These are phyloP conservation scores for Marsdenia floribunda DNA, from an alignment of 257 asterid genomes.

Conservation along the genomic window DNA sequence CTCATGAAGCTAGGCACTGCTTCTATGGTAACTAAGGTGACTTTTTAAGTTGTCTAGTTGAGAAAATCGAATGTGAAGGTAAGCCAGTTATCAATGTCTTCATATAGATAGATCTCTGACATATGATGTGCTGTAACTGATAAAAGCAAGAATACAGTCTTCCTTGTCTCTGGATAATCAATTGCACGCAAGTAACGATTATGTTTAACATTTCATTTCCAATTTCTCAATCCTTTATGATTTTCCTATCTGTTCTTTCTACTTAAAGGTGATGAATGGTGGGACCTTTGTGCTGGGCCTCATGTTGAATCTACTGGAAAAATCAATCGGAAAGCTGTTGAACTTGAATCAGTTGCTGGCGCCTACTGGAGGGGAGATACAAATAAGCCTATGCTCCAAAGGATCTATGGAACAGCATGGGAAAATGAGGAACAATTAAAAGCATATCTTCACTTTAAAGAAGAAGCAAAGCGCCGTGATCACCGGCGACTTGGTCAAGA, in stretches of 20 bases:
- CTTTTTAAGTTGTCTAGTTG: neutral
- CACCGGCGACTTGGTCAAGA: constrained; percentile 94
- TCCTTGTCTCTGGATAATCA: neutral
- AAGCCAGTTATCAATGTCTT: neutral
- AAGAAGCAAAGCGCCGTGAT: constrained; percentile 96
- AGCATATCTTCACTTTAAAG: constrained; percentile 85
- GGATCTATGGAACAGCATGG: constrained; percentile 99
- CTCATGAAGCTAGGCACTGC: neutral
- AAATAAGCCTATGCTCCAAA: constrained; percentile 83
- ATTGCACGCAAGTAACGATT: neutral
- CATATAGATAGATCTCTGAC: neutral
- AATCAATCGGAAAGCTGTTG: constrained; percentile 75
- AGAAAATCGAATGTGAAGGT: neutral
- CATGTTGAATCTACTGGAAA: constrained; percentile 96
- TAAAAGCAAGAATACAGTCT: neutral
- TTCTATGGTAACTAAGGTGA: neutral
- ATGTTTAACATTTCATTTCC: neutral
- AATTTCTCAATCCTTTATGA: neutral
- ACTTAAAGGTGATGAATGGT: constrained; percentile 79
- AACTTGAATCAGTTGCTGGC: constrained; percentile 98
- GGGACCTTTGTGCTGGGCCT: constrained; percentile 99
- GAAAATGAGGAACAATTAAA: constrained; percentile 86
- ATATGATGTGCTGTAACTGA: neutral
- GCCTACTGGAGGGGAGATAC: constrained; percentile 99
- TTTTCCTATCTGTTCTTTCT: constrained; percentile 9